Evolutionary conservation across 352 stramenopile genomes (phyloP), one percentile per base, ranked within the genome.

Genomic region (Pythium apleroticum): DNA sequence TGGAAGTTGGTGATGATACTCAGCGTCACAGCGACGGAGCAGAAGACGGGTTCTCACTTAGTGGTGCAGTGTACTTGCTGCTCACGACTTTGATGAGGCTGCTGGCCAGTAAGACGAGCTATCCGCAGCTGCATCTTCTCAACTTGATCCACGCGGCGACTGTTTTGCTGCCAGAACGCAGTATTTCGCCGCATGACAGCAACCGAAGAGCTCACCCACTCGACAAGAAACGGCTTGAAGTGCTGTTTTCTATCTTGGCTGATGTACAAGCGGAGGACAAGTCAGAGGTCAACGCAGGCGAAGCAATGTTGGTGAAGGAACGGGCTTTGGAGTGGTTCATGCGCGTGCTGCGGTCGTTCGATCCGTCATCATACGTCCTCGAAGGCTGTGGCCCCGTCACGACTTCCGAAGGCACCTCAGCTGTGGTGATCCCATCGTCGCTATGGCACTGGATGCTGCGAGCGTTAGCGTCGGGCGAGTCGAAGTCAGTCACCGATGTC

Each of bases 101-200:
- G 17, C 39, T 90, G 28, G 66, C 68, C 4, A 84, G 72, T 9
- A 46, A 69, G 22, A 69, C 54, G 19, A 50, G 4, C 39, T 76
- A 89, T 28, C 84, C 84, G 24, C 69, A 73, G 24, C 39, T 88
- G 20, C 84, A 92, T 56, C 57, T 92, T 17, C 52, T 90, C 14
- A 90, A 90, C 25, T 30, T 90, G 2, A 58, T 90, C 5, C 72
- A 79, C 24, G 45, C 56, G 19, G 67, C 73, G 28, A 63, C 57
- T 24, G 27, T 45, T 15, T 56, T 71, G 3, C 45, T 71, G 3
- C 45, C 52, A 30, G 46, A 39, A 73, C 87, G 55, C 66, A 68
- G 70, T 41, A 54, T 31, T 24, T 31, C 11, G 7, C 8, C 3
- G 19, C 24, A 15, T 37, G n/a, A 14, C 3, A 15, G 24, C 28